These are phyloP conservation scores for Stereocaulon alpinum DNA, from an alignment of 495 filamentous ascomycete genomes.

Conservation along the genomic window DNA sequence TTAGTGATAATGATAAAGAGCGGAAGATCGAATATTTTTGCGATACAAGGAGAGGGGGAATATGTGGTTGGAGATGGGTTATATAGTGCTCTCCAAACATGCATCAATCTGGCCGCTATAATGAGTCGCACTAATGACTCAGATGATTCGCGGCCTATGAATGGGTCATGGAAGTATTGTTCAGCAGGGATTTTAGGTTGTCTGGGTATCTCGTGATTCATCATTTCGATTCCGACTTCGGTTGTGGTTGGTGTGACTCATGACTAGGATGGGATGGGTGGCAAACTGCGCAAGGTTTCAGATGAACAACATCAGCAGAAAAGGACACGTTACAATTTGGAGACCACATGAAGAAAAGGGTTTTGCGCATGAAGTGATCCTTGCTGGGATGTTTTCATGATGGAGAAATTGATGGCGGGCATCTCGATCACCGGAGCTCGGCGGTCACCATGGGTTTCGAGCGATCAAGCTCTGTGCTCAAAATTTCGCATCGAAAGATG, in stretches of 20 bases:
- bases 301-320: too few relatives aligned
- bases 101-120: background rate
- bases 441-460: background rate
- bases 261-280: background rate
- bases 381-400: too few relatives aligned
- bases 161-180: background rate
- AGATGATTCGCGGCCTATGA: background rate
- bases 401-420: too few relatives aligned
- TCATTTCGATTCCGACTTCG: background rate
- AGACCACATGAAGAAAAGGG: too few relatives aligned
- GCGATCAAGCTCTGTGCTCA: background rate
- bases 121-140: constrained; percentile 7
- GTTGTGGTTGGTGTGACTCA: background rate
- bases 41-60: background rate
- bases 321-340: too few relatives aligned
- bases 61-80: too few relatives aligned
- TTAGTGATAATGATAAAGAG: too few relatives aligned
- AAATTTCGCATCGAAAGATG: background rate
- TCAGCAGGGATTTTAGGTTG: background rate
- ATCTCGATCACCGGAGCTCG: background rate
- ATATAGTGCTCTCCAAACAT: background rate
- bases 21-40: too few relatives aligned
- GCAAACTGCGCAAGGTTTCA: background rate
- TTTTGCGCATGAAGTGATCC: too few relatives aligned
- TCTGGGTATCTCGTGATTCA: constrained; percentile 5